Percentiles rank a stretch among this genome's conserved stretches.
Evolutionary conservation across 108 stramenopile species (phyloP).

Genomic region (Stephanodiscus triporus): DNA sequence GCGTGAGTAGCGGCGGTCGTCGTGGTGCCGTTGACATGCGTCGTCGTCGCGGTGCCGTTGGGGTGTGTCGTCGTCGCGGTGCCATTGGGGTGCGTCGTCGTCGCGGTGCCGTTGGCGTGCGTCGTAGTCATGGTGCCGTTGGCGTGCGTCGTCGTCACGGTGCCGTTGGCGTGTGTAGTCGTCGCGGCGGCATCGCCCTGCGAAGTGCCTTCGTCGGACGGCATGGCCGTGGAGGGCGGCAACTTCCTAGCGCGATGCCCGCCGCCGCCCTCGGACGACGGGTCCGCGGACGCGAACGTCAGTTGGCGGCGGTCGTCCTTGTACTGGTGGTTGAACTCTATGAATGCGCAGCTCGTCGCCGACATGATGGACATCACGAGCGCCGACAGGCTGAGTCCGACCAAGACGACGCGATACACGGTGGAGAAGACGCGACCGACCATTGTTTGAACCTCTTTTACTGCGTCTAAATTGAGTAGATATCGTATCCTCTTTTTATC

Average conservation of each 20-base stretch:
- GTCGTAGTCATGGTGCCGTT: background rate
- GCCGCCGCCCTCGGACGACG: background rate
- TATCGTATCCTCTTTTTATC: too few relatives aligned
- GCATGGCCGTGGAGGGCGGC: slow-evolving; percentile 3
- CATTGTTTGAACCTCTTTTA: too few relatives aligned
- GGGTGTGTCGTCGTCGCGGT: background rate
- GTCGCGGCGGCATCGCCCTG: background rate
- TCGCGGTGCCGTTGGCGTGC: background rate
- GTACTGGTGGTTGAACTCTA: slow-evolving; percentile 38
- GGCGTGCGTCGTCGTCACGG: background rate
- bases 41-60: background rate
- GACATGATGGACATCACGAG: slow-evolving; percentile 26
- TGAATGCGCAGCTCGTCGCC: slow-evolving; percentile 33
- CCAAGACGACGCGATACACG: slow-evolving; percentile 36
- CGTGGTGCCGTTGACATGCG: background rate
- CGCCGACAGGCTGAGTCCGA: slow-evolving; percentile 17
- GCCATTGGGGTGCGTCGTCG: background rate
- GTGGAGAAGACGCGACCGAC: slow-evolving; percentile 40
- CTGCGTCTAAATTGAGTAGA: too few relatives aligned
- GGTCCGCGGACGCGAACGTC: background rate
- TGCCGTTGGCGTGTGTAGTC: too few relatives aligned
- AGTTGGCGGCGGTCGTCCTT: slow-evolving; percentile 1
- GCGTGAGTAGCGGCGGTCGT: background rate
- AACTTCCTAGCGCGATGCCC: background rate
- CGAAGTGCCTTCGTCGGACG: background rate